Conservation (phyloP, 2,329 filamentous ascomycete genomes). For the Ilyonectria robusta region DNA sequence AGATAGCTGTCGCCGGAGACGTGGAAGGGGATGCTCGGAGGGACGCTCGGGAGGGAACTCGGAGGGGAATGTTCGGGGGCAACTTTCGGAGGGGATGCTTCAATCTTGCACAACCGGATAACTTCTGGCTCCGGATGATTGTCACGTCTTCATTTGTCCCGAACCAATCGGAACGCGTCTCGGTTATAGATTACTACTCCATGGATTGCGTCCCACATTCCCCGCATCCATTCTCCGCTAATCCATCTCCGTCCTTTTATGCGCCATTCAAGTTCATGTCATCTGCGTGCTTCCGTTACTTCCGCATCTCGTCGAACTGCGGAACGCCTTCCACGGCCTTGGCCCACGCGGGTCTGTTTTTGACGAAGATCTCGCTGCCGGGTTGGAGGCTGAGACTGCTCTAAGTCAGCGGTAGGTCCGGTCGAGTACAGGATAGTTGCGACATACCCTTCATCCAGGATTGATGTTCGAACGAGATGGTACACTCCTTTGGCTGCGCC, state of each 20-base stretch:
- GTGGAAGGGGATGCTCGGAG: not conserved
- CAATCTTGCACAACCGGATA: conserved; percentile 2
- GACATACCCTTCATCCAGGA: conserved; percentile 46
- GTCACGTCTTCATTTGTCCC: not conserved
- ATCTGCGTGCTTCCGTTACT: conserved; percentile 25
- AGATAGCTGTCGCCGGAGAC: conserved; percentile 16
- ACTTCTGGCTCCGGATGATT: not conserved
- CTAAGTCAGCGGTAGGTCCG: not conserved
- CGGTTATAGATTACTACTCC: conserved; percentile 1
- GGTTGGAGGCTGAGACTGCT: conserved; percentile 38
- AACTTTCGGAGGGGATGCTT: conserved; percentile 1
- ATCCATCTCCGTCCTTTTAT: conserved; percentile 3
- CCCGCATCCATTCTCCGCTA: conserved; percentile 8
- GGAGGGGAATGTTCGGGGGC: not conserved
- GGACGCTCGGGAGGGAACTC: not conserved
- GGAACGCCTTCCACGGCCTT: conserved; percentile 33
- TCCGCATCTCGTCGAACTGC: conserved; percentile 48
- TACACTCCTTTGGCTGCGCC: conserved; percentile 42
- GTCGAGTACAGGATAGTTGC: not conserved
- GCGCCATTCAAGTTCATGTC: not conserved
- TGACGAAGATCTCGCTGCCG: conserved; percentile 49
- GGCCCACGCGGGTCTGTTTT: conserved; percentile 46
- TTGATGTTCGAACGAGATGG: conserved; percentile 39
- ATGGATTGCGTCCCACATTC: conserved; percentile 14
- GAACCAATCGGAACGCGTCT: conserved; percentile 28